Base-by-base conservation (phyloP, 768 basidiomycete species). In the Hortiboletus flavorubellus region DNA sequence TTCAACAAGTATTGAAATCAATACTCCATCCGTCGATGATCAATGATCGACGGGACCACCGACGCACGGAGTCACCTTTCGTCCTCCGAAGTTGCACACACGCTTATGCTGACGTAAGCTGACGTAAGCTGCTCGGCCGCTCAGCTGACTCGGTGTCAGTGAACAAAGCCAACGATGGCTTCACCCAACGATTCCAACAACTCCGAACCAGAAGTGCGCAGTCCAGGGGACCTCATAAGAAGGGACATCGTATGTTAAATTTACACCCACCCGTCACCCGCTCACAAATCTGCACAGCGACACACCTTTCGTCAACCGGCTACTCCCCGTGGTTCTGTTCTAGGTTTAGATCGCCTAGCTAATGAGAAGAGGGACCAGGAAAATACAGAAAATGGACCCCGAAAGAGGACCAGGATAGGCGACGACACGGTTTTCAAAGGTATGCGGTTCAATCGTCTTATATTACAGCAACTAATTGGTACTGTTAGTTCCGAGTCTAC, bases 331-430 rank as follows among this genome's bases (percentile, higher is more conserved):
- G 73, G 81, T 0, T 97, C 95, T 6, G 64, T 91, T 4, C 82
- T 98, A 1, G 95, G 96, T 4, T 77, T 98, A 7, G 95, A 99
- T 67, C 81, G 80, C 26, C 78, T 98, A 3, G 97, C 97, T 0
- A 83, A 81, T 46, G 93, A 97, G 68, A 99, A 98, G 73, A 78
- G 93, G 51, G 83, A 80, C 2, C 84, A 83, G 12, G 79, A 78
- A 2, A 73, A 59, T 12, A 65, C 64, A 16, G 71, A 76, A 44
- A 76, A 76, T 59, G 80, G 68, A 4, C 72, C 75, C 8, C 75
- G 89, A 60, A 90, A 94, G 73, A 89, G 78, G 60, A 77, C 79
- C 2, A 80, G 83, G 52, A 52, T 86, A 35, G 82, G 75, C 21
- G 65, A 84, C 42, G 87, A 89, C 43, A 79, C 90, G 5, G 72